Base-by-base conservation (phyloP, 1,139 yeast species). In the Ashbya aceris region DNA sequence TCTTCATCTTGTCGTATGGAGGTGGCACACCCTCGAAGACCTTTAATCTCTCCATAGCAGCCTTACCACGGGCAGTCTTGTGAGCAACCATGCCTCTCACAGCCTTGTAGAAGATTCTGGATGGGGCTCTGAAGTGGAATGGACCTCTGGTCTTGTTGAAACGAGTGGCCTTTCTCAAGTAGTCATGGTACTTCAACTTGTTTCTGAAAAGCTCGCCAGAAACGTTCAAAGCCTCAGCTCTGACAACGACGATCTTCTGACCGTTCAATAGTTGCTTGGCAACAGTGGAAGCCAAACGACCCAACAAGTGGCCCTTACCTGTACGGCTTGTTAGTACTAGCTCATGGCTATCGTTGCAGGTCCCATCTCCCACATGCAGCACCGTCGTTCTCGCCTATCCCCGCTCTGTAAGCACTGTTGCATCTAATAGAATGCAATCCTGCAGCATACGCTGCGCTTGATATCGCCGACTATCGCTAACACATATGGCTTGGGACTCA, bases 121-220 rank as follows among this genome's bases (percentile, higher is more conserved):
- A 87, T 73, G 98, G 99, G 55, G 99, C 99, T 77, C 97, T 91
- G 95, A 91, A 91, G 73, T 91, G 99, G 97, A 91, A 93, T 69
- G 97, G 97, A 77, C 98, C 99, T 72, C 87, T 85, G 66, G 79
- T 82, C 78, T 87, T 87, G 95, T 91, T 91, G 91, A 73, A 91
- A 77, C 95, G 85, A 70, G 98, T 86, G 64, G 94, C 84, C 82
- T 91, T 91, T 83, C 98, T 89, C 74, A 91, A 84, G 89, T 89
- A 91, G 73, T 94, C 98, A 74, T 89, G 96, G 91, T 86, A 91
- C 85, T 91, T 91, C 74, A 89, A 83, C 79, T 91, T 91, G 83
- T 91, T 87, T 37, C 98, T 89, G 96, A 91, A 91, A 73, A 91
- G 87, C 76, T 91, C 97, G 71, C 98, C 98, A 66, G 96, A 86